Base-by-base conservation (phyloP, 179 eudicot species). In the Monotropa hypopitys region DNA sequence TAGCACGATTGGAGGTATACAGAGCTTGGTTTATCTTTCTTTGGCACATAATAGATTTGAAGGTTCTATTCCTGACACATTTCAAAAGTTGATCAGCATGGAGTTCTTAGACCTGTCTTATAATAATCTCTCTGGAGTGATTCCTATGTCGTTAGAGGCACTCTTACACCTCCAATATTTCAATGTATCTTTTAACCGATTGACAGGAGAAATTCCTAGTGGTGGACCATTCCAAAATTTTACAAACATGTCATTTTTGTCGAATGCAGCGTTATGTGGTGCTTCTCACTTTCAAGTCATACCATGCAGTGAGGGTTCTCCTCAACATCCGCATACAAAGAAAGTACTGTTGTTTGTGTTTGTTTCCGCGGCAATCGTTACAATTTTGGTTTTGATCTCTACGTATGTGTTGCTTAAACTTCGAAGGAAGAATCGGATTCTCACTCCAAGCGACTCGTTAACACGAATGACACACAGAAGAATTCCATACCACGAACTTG, bases 181-280 rank as follows among this genome's bases (percentile, higher is more conserved):
- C 12, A 66, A 77, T 4, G 11, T 77, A 18, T 77, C 79, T 32
- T 50, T 66, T 47, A 66, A 77, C 66, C 21, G 21, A 12, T 38
- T 77, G 51, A 50, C 13, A 0, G 79, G 79, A 32, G 63, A n/a
- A 67, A 67, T 77, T 12, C 79, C 79, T 1, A 66, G 7, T 20
- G 56, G 79, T 15, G 79, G 73, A 30, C 62, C 63, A 18, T 77
- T 77, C 20, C 0, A 7, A 15, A 77, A 50, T 6, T 38, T 76
- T 30, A 65, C 73, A 0, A 1, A n/a, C 13, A 9, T 15, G 16
- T 47, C 73, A 4, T 65, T 77, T 5, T 5, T 30, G 35, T 30
- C 33, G 3, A 77, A 77, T 51, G 46, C 16, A 33, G 65, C 46
- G 49, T n/a, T 77, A 3, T 77, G 79, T n/a, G 73, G 74, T 7